Evolutionary conservation across 1,139 yeast genomes (phyloP).

Genomic region (Suhomyces bokatorum): DNA sequence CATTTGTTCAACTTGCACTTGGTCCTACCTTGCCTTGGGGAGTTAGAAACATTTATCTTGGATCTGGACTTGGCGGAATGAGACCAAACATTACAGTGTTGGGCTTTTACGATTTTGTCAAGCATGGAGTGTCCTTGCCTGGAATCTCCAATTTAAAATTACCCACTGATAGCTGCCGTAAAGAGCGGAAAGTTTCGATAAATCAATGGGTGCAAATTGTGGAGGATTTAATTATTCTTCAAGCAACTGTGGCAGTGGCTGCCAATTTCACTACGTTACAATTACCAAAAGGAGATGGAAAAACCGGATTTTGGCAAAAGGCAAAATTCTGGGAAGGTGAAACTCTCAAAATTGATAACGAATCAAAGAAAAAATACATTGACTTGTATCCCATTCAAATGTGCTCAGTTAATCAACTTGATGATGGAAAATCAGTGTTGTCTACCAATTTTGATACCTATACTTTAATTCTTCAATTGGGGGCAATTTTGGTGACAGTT

Average conservation of each 20-base stretch:
- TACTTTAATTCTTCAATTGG: constrained; percentile 86
- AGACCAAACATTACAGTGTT: constrained; percentile 90
- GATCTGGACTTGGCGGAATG: constrained; percentile 97
- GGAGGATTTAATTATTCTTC: constrained; percentile 90
- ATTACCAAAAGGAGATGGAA: constrained; percentile 46
- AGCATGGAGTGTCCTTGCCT: constrained; percentile 41
- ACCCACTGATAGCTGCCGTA: constrained; percentile 81
- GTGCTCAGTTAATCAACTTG: constrained; percentile 75
- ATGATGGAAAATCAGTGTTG: constrained; percentile 65
- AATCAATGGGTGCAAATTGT: constrained; percentile 89
- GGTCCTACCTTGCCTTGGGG: constrained; percentile 95
- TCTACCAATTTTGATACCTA: constrained; percentile 94
- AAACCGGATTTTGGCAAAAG: constrained; percentile 21
- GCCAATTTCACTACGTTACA: constrained; percentile 71
- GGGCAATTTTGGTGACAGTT: constrained; percentile 88
- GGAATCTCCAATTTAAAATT: constrained; percentile 27
- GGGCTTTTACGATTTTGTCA: constrained; percentile 73
- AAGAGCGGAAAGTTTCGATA: constrained; percentile 67
- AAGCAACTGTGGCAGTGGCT: constrained; percentile 90
- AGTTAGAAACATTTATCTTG: constrained; percentile 85
- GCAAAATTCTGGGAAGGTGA: constrained; percentile 4
- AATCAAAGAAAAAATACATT: constrained; percentile 53
- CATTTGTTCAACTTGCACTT: constrained; percentile 88
- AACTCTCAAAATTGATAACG: constrained; percentile 6
- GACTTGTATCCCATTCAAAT: constrained; percentile 95